A percentile compares a stretch with the other conserved stretches of the same genome.
Evolutionary conservation across 2,329 filamentous ascomycete species (phyloP).

Genomic region (Arachnomyces sp.): DNA sequence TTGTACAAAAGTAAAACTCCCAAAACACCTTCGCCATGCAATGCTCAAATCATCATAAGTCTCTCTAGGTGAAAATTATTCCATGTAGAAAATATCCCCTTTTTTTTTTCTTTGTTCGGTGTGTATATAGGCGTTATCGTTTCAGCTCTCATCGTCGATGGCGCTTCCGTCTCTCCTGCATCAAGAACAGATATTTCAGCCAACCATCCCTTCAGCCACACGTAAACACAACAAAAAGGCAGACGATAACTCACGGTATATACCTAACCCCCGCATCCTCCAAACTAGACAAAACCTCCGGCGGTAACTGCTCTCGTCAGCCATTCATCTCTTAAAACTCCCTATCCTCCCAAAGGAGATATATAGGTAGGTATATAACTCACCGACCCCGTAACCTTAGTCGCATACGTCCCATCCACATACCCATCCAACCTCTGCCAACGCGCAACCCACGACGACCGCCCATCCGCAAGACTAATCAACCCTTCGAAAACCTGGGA

Average conservation of each 20-base stretch:
- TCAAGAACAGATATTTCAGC: slow-evolving; percentile 4
- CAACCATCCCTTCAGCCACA: background rate
- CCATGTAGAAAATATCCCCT: background rate
- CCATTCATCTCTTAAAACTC: background rate
- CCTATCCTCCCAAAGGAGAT: background rate
- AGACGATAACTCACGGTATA: slow-evolving; percentile 42
- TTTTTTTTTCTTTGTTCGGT: slow-evolving; percentile 8
- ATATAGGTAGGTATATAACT: slow-evolving; percentile 19
- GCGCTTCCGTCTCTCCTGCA: slow-evolving; percentile 40
- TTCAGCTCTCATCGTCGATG: slow-evolving; percentile 36
- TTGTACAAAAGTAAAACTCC: background rate
- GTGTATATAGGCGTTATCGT: slow-evolving; percentile 8
- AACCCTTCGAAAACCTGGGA: slow-evolving; percentile 93
- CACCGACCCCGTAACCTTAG: slow-evolving; percentile 80
- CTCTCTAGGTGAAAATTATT: too few relatives aligned
- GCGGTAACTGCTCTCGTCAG: slow-evolving; percentile 39
- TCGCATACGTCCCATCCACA: slow-evolving; percentile 82
- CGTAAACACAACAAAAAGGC: background rate
- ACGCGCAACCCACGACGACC: slow-evolving; percentile 85
- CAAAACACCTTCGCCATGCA: background rate
- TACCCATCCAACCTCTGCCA: slow-evolving; percentile 91
- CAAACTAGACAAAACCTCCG: slow-evolving; percentile 48
- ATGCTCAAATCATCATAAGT: background rate
- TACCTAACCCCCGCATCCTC: slow-evolving; percentile 56
- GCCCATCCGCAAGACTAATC: slow-evolving; percentile 76